phyloP scores from a whole-genome alignment of 2,329 filamentous ascomycete genomes.

The Hymenoscyphus repandus region DNA sequence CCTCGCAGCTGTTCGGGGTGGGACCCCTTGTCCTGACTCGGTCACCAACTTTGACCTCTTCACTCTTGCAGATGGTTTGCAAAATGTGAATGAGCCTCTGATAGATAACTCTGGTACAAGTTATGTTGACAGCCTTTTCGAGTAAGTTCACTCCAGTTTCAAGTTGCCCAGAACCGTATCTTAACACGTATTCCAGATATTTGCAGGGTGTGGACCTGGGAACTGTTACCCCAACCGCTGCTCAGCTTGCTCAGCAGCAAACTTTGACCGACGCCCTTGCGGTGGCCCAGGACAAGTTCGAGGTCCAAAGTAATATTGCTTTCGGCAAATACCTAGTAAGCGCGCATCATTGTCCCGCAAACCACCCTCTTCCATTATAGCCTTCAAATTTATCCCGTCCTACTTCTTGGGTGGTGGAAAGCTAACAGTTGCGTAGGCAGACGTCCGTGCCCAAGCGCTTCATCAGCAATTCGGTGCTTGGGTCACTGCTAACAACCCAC shows the following conservation, averaged over 20 bases:
- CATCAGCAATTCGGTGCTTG: slow-evolving; percentile 10
- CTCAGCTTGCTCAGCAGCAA: slow-evolving; percentile 5
- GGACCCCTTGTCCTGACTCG: slow-evolving; percentile 3
- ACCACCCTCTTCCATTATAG: not conserved
- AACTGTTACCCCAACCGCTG: slow-evolving; percentile 2
- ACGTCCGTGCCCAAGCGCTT: slow-evolving; percentile 8
- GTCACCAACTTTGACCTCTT: slow-evolving; percentile 6
- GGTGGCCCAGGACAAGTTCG: slow-evolving; percentile 6
- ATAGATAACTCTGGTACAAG: not conserved
- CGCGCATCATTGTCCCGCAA: not conserved
- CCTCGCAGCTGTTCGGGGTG: slow-evolving; percentile 2
- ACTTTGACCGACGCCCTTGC: slow-evolving; percentile 1
- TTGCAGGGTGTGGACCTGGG: slow-evolving; percentile 7
- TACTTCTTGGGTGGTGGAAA: not conserved
- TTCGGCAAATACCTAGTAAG: slow-evolving; percentile 5
- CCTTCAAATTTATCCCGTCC: too few relatives aligned
- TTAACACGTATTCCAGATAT: slow-evolving; percentile 1
- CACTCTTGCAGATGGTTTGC: slow-evolving; percentile 3
- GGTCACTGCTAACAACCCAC: slow-evolving; percentile 3
- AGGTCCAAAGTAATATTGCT: slow-evolving; percentile 1
- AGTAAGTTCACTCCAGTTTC: not conserved
- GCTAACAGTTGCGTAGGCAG: not conserved
- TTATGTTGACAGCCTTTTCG: slow-evolving; percentile 1
- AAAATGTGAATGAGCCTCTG: not conserved
- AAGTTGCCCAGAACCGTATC: not conserved